These are phyloP conservation scores for Nigrospora osmanthi DNA, from an alignment of 2,329 filamentous ascomycete species.

Conservation along the genomic window DNA sequence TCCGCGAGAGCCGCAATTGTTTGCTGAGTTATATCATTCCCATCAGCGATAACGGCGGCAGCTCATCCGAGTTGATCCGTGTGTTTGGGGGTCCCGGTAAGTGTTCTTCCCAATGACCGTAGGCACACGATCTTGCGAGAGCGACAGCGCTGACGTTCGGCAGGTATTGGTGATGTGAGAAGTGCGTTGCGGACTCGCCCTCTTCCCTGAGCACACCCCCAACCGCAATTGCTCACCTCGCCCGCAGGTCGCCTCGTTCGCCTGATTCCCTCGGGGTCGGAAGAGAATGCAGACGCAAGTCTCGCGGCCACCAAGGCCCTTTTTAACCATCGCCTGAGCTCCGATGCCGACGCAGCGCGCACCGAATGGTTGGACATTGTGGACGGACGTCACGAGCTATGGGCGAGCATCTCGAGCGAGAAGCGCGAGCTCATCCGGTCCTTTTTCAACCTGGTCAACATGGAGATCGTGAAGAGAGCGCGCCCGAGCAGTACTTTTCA, in stretches of 20 bases:
- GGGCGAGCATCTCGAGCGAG: constrained; percentile 61
- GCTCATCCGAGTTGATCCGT: constrained; percentile 85
- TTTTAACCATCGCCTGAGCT: constrained; percentile 79
- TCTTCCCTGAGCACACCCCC: not conserved
- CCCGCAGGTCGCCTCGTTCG: constrained; percentile 72
- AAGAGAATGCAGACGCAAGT: constrained; percentile 51
- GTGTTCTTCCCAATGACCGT: not conserved
- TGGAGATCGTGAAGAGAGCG: constrained; percentile 71
- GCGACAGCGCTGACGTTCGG: not conserved
- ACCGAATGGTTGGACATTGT: constrained; percentile 84
- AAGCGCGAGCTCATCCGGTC: constrained; percentile 73
- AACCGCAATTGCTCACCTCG: not conserved
- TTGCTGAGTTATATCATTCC: constrained; percentile 81
- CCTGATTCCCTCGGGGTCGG: constrained; percentile 59
- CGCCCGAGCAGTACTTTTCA: constrained; percentile 68
- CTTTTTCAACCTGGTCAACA: constrained; percentile 67
- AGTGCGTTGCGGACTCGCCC: constrained; percentile 12
- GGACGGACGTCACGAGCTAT: constrained; percentile 71
- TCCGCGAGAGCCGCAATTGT: constrained; percentile 57
- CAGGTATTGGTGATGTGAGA: constrained; percentile 24
- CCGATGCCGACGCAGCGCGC: constrained; percentile 52
- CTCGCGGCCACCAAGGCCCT: constrained; percentile 69
- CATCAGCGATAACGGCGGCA: constrained; percentile 93
- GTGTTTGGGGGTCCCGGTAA: constrained; percentile 89
- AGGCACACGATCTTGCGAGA: not conserved